Conservation (phyloP, 345 rosid genomes). For the Salix caprea region DNA sequence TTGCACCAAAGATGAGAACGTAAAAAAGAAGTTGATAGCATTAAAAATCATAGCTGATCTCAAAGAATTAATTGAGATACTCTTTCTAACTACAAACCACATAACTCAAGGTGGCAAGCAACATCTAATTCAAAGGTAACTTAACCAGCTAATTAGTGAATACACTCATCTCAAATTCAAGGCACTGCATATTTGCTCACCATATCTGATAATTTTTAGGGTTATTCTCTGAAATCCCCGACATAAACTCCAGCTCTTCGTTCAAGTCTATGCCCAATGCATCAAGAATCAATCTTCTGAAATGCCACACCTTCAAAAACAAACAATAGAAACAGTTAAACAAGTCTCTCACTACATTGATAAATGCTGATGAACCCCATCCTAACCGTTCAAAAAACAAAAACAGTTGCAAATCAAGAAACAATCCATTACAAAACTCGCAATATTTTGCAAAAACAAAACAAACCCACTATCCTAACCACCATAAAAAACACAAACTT, state of each 20-base stretch:
- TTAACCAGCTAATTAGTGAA: neutral
- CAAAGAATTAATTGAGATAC: neutral
- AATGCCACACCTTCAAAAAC: constrained; percentile 79
- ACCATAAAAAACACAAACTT: neutral
- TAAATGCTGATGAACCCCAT: neutral
- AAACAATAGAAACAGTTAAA: neutral
- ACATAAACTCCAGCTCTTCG: constrained; percentile 55
- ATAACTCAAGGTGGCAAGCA: neutral
- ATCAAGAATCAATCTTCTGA: constrained; percentile 68
- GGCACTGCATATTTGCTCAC: constrained; percentile 30
- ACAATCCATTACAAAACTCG: neutral
- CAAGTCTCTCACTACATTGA: neutral
- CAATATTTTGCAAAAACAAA: neutral
- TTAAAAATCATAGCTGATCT: neutral
- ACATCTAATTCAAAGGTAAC: neutral
- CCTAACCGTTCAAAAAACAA: neutral
- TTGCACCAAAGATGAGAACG: neutral
- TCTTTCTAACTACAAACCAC: neutral
- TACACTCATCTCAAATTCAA: neutral
- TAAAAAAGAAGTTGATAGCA: neutral
- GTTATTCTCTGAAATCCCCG: constrained; percentile 51
- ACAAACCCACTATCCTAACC: neutral
- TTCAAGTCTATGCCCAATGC: constrained; percentile 41
- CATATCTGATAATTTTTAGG: constrained; percentile 90
- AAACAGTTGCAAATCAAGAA: neutral